These are phyloP conservation scores for Triticum urartu DNA, from an alignment of 176 grass and related monocot species.

Conservation along the genomic window DNA sequence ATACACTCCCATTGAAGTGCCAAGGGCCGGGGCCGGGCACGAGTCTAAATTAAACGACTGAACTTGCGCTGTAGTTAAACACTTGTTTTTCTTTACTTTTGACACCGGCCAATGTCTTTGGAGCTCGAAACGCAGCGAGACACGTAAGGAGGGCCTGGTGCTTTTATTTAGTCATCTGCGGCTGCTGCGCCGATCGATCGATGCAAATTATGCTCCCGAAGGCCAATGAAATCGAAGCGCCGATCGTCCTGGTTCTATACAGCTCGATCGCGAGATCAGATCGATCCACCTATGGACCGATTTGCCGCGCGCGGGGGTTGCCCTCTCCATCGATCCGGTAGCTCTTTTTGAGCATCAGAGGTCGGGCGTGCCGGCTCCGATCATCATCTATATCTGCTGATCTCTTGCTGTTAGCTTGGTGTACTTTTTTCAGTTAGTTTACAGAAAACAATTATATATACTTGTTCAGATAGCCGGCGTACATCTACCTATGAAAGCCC, in stretches of 20 bases:
- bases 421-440: slow-evolving; percentile 6
- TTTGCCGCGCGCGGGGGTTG: slow-evolving; percentile 13
- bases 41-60: background rate
- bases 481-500: background rate
- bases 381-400: background rate
- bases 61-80: background rate
- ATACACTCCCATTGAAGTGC: background rate
- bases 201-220: background rate
- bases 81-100: background rate
- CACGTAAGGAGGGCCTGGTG: background rate
- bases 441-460: background rate
- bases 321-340: background rate
- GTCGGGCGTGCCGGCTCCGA: slow-evolving; percentile 9
- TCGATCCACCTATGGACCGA: slow-evolving; percentile 16
- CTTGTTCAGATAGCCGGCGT: background rate
- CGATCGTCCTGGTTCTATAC: background rate
- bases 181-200: background rate
- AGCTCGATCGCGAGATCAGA: background rate
- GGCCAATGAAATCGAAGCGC: background rate
- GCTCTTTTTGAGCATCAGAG: slow-evolving; percentile 21
- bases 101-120: background rate
- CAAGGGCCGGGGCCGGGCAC: background rate
- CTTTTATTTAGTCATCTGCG: background rate
- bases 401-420: background rate
- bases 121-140: slow-evolving; percentile 1